phyloP scores from a whole-genome alignment of 2,329 filamentous ascomycete species.

The Pezicula carpinea region DNA sequence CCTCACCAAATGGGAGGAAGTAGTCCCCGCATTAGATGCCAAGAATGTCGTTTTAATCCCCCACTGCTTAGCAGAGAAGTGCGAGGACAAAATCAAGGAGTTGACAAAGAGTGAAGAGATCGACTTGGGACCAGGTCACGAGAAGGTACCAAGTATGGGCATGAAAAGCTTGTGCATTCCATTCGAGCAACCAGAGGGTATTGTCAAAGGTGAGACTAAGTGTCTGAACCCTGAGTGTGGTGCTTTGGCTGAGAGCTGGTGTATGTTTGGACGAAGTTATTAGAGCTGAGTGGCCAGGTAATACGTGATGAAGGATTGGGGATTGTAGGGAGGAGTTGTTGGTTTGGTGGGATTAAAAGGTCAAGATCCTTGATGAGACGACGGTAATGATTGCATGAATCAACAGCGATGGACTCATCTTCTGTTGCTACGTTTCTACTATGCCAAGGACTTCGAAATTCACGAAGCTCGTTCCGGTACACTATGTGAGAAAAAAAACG shows the following conservation, averaged over 20 bases:
- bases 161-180: constrained; percentile 75
- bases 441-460: too few species aligned
- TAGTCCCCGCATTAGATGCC: constrained; percentile 81
- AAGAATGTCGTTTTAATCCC: constrained; percentile 94
- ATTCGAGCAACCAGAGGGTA: constrained; percentile 79
- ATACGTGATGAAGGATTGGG: neutral
- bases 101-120: constrained; percentile 72
- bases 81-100: constrained; percentile 94
- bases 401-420: neutral
- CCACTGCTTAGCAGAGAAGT: constrained; percentile 75
- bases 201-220: constrained; percentile 78
- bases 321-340: constrained; percentile 7
- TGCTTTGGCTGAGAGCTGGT: constrained; percentile 74
- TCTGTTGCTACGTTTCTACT: neutral
- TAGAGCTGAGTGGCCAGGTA: constrained; percentile 11
- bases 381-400: neutral
- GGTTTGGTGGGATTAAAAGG: neutral
- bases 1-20: constrained; percentile 84
- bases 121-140: constrained; percentile 29
- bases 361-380: neutral
- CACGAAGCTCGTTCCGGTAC: too few species aligned
- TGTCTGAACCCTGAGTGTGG: constrained; percentile 87
- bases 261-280: constrained; percentile 77
- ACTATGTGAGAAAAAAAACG: too few species aligned
- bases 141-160: constrained; percentile 66